Conservation (phyloP, 352 stramenopile species). For the Globisporangium iwayamae region DNA sequence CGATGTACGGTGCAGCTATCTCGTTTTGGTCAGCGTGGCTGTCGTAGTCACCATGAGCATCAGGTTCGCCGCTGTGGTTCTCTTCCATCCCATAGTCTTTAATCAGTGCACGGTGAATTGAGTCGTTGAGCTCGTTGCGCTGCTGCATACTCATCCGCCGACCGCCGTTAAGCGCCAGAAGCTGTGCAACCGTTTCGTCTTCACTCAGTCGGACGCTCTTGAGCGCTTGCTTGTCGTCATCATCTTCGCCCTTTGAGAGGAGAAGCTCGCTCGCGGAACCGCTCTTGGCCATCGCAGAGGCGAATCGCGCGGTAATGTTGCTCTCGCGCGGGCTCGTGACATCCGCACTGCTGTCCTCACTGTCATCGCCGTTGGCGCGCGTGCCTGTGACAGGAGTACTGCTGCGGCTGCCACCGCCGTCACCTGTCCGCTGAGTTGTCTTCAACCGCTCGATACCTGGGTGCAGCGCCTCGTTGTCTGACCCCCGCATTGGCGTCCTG, state of each 20-base stretch:
- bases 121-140: background rate
- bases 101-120: background rate
- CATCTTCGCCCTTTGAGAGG: background rate
- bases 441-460: background rate
- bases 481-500: background rate
- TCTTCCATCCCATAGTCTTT: background rate
- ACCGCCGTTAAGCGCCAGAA: background rate
- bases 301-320: background rate
- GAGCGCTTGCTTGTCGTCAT: background rate
- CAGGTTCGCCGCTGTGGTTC: background rate
- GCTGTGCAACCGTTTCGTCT: background rate
- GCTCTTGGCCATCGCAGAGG: background rate
- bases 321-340: background rate
- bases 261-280: background rate
- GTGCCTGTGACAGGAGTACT: background rate
- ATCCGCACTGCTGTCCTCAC: background rate
- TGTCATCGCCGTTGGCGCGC: background rate
- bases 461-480: background rate
- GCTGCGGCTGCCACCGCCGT: background rate
- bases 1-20: constrained; percentile 8
- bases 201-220: background rate
- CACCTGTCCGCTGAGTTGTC: background rate
- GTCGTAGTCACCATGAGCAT: background rate
- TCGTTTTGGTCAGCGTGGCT: background rate
- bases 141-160: background rate